Percentiles rank a stretch among this genome's conserved stretches.
These are phyloP conservation scores for Rhodotorula toruloides DNA, from an alignment of 768 basidiomycete genomes.

Conservation along the genomic window DNA sequence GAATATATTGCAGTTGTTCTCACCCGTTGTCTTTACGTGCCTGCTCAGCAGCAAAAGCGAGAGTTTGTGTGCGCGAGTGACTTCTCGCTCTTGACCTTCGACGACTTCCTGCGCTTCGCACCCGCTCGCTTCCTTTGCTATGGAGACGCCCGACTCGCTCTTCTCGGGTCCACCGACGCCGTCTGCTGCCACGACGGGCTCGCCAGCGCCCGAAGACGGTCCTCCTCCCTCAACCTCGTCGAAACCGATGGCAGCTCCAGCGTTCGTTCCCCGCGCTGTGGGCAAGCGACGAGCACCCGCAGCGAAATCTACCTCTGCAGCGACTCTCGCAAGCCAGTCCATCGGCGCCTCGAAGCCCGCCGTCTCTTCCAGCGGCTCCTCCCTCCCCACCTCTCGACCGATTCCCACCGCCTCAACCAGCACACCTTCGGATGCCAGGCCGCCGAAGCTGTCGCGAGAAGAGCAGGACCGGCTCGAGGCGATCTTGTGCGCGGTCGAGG, in stretches of 20 bases:
- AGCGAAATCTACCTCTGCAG: too few relatives aligned
- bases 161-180: background rate
- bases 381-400: background rate
- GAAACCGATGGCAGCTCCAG: too few relatives aligned
- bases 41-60: too few relatives aligned
- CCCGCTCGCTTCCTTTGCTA: background rate
- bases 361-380: background rate
- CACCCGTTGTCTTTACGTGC: too few relatives aligned
- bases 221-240: background rate
- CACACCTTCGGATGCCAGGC: too few relatives aligned
- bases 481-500: constrained; percentile 5
- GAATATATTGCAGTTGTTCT: too few relatives aligned
- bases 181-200: background rate
- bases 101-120: too few relatives aligned
- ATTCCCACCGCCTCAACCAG: background rate
- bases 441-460: background rate
- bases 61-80: too few relatives aligned
- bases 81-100: too few relatives aligned
- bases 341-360: background rate
- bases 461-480: constrained; percentile 12
- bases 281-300: constrained; percentile 1
- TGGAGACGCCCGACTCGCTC: background rate
- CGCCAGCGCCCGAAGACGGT: background rate
- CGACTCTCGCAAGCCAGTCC: background rate
- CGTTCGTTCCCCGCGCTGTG: constrained; percentile 22